phyloP scores from a whole-genome alignment of 2,329 filamentous ascomycete genomes.

The Emergomyces orientalis region DNA sequence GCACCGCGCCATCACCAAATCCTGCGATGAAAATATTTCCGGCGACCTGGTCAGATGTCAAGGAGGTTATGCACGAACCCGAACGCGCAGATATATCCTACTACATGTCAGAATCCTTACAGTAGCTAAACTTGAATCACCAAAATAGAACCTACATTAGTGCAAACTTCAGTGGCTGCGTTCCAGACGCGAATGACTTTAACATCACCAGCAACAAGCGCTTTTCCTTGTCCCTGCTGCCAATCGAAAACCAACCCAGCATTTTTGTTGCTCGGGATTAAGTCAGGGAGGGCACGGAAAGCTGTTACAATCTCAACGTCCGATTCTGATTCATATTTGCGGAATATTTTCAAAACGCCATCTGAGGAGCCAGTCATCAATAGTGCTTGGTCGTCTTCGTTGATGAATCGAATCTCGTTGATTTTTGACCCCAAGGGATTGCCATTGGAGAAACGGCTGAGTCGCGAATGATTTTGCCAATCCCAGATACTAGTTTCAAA shows the following conservation, averaged over 20 bases:
- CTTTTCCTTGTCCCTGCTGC: conserved; percentile 93
- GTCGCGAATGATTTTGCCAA: conserved; percentile 65
- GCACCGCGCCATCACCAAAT: conserved; percentile 88
- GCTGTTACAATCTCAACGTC: conserved; percentile 77
- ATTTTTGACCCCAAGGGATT: conserved; percentile 88
- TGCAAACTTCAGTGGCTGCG: conserved; percentile 83
- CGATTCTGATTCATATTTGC: conserved; percentile 72
- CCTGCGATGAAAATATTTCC: conserved; percentile 93
- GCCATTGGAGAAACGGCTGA: conserved; percentile 85
- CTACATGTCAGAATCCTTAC: conserved; percentile 8
- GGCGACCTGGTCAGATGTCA: conserved; percentile 96
- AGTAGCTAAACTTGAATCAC: conserved; percentile 1
- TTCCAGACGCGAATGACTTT: conserved; percentile 96
- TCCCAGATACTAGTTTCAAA: conserved; percentile 62
- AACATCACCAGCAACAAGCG: conserved; percentile 92
- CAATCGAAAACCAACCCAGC: conserved; percentile 96
- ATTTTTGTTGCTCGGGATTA: conserved; percentile 88
- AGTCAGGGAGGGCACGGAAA: conserved; percentile 85
- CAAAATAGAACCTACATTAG: conserved; percentile 46
- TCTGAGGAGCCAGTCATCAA: conserved; percentile 93
- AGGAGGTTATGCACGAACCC: conserved; percentile 86
- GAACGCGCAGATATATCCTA: conserved; percentile 87
- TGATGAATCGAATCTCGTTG: conserved; percentile 93
- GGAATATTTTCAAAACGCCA: conserved; percentile 85
- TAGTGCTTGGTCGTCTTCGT: conserved; percentile 92